Evolutionary conservation across 2,329 filamentous ascomycete genomes (phyloP).

Genomic region (Talaromyces sp.): DNA sequence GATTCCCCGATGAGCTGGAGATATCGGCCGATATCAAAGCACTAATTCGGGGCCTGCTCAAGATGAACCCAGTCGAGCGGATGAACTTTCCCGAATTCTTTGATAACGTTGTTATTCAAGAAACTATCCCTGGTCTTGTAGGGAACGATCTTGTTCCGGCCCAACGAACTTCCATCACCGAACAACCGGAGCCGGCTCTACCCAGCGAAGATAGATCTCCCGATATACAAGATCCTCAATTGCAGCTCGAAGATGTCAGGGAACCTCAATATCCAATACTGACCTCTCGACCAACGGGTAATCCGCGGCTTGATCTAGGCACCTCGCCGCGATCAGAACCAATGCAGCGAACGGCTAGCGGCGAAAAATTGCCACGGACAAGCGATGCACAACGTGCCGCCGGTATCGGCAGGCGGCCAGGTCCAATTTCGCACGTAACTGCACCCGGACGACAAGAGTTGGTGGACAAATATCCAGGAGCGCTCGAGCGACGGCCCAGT

Average conservation of each 20-base stretch:
- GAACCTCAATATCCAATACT: conserved; percentile 20
- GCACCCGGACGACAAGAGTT: conserved; percentile 42
- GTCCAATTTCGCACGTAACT: conserved; percentile 35
- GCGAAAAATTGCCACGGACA: conserved; percentile 29
- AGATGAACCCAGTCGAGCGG: conserved; percentile 78
- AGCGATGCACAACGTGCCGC: conserved; percentile 26
- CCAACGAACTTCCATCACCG: conserved; percentile 19
- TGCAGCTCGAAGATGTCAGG: conserved; percentile 19
- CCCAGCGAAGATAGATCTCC: conserved; percentile 13
- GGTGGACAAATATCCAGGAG: conserved; percentile 28
- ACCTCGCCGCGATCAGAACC: conserved; percentile 24
- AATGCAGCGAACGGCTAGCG: conserved; percentile 34
- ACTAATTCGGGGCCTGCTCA: conserved; percentile 75
- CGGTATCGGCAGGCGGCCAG: conserved; percentile 32
- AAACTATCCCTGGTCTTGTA: conserved; percentile 74
- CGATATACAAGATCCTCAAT: conserved; percentile 1
- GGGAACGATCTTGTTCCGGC: conserved; percentile 64
- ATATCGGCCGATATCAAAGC: conserved; percentile 74
- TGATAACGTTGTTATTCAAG: conserved; percentile 65
- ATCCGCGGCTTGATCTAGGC: conserved; percentile 25
- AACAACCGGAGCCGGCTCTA: conserved; percentile 17
- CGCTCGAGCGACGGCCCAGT: conserved; percentile 14
- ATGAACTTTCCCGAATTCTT: conserved; percentile 87
- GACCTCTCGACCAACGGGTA: conserved; percentile 39
- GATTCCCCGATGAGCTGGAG: conserved; percentile 69